Evolutionary conservation across 2,329 filamentous ascomycete species (phyloP).

Genomic region (Penicillium sp.): DNA sequence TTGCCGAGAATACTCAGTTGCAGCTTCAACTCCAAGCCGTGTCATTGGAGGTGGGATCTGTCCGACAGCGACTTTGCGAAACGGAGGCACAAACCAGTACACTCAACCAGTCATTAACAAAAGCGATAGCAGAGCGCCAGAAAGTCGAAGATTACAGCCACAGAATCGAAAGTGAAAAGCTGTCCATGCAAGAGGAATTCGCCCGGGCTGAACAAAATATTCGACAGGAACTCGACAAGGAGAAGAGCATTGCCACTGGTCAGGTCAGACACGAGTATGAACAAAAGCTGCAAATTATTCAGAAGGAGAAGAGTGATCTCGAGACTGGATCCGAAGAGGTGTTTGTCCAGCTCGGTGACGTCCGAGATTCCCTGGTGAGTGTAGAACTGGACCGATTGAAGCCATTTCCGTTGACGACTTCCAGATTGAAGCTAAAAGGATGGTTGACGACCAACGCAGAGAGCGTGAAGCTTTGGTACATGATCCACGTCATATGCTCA

Average conservation of each 20-base stretch:
- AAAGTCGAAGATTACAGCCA: slow-evolving; percentile 15
- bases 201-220: slow-evolving; percentile 23
- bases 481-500: not conserved
- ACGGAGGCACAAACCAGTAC: slow-evolving; percentile 17
- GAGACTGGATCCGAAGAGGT: slow-evolving; percentile 17
- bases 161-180: slow-evolving; percentile 22
- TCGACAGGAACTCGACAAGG: slow-evolving; percentile 31
- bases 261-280: slow-evolving; percentile 31
- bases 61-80: slow-evolving; percentile 13
- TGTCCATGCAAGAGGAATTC: slow-evolving; percentile 19
- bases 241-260: slow-evolving; percentile 26
- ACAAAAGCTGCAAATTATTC: slow-evolving; percentile 25
- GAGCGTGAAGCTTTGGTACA: slow-evolving; percentile 21
- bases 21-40: slow-evolving; percentile 24
- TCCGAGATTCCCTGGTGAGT: slow-evolving; percentile 27
- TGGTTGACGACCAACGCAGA: slow-evolving; percentile 8
- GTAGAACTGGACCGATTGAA: too few species aligned
- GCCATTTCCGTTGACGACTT: slow-evolving; percentile 10
- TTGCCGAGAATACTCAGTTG: slow-evolving; percentile 24
- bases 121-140: slow-evolving; percentile 15
- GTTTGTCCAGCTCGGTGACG: slow-evolving; percentile 19
- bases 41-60: slow-evolving; percentile 14
- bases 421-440: slow-evolving; percentile 19
- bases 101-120: slow-evolving; percentile 19
- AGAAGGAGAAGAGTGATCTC: slow-evolving; percentile 24